Percentiles rank a stretch among this genome's conserved stretches.
Evolutionary conservation across 2,329 filamentous ascomycete genomes (phyloP).

Genomic region (Teratosphaeriaceae sp.): DNA sequence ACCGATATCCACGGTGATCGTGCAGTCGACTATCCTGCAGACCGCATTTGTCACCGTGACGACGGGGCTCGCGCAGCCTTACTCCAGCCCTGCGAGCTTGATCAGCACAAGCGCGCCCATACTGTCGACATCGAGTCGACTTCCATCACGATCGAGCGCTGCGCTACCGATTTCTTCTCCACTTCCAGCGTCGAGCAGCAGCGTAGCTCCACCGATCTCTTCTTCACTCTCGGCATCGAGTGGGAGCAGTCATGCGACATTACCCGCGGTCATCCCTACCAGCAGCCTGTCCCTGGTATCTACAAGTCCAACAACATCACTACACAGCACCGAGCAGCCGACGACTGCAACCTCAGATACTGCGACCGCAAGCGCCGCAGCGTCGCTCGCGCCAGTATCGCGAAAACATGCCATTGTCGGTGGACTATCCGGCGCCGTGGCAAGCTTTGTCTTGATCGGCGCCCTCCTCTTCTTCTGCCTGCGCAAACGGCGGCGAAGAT

Average conservation of each 20-base stretch:
- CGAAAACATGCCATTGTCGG: constrained; percentile 25
- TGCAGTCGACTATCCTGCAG: constrained; percentile 6
- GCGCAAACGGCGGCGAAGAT: constrained; percentile 14
- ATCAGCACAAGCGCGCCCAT: background rate
- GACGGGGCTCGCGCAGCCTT: constrained; percentile 1
- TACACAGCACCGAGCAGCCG: background rate
- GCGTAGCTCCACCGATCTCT: background rate
- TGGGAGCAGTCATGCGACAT: background rate
- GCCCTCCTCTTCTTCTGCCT: constrained; percentile 21
- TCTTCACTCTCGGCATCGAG: background rate
- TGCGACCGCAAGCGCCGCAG: background rate
- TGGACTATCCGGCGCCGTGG: constrained; percentile 26
- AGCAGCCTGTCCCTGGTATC: too few relatives aligned
- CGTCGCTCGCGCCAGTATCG: background rate
- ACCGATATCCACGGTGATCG: constrained; percentile 4
- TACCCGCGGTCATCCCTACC: background rate
- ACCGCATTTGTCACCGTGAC: constrained; percentile 9
- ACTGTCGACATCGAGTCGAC: too few relatives aligned
- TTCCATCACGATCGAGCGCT: too few relatives aligned
- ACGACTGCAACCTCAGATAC: background rate
- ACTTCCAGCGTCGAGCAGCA: too few relatives aligned
- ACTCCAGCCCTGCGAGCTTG: background rate
- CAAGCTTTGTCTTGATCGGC: constrained; percentile 23
- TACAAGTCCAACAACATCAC: too few relatives aligned
- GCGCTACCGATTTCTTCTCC: too few relatives aligned